A percentile compares a stretch with the other conserved stretches of the same genome.
Conservation (phyloP, 2,329 filamentous ascomycete species). For the Aspergillus viridinutans region DNA sequence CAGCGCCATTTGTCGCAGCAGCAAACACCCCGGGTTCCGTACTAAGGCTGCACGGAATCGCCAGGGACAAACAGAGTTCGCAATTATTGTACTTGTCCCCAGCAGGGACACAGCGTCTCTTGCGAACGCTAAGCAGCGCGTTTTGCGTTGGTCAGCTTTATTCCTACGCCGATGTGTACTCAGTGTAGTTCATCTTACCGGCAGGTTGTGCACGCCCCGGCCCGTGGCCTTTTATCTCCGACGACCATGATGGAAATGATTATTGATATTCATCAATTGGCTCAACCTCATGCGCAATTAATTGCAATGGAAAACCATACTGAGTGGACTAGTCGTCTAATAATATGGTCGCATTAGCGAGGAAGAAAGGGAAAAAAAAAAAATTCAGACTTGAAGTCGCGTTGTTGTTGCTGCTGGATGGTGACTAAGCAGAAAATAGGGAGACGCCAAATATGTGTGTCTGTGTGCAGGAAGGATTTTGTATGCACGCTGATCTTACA, state of each 20-base stretch:
- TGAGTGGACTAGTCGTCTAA: neutral
- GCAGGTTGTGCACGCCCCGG: constrained; percentile 13
- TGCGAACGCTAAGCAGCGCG: constrained; percentile 6
- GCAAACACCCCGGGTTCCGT: neutral
- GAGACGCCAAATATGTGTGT: neutral
- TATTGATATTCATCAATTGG: neutral
- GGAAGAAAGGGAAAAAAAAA: neutral
- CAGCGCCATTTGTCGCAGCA: neutral
- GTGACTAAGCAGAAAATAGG: neutral
- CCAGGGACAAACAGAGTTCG: constrained; percentile 11
- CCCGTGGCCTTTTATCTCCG: constrained; percentile 8
- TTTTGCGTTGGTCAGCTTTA: neutral
- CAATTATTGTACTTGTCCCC: constrained; percentile 7
- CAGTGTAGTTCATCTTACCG: constrained; percentile 4
- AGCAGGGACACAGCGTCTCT: constrained; percentile 15
- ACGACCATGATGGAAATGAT: neutral
- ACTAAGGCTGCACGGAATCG: constrained; percentile 11
- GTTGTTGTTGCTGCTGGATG: neutral
- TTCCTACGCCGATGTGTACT: neutral
- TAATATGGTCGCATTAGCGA: neutral
- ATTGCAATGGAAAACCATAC: neutral
- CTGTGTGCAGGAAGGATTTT: neutral
- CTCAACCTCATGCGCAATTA: neutral
- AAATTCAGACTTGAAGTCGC: neutral
- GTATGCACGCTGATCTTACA: neutral